Evolutionary conservation across 805 yeast species (phyloP).

Genomic region (Ogataea ganodermae): DNA sequence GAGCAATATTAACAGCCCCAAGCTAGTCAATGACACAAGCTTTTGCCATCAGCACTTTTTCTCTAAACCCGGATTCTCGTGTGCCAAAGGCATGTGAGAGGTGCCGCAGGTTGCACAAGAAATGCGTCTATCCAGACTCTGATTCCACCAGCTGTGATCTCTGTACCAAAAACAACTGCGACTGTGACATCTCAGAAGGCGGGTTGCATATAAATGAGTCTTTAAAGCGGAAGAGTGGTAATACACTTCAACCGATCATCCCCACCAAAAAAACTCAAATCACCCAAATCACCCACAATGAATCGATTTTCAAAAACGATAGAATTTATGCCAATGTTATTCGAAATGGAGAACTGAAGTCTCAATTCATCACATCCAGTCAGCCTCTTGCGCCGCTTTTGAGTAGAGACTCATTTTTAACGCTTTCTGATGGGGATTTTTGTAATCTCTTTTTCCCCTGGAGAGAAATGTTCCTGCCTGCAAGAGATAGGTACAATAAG

Average conservation of each 20-base stretch:
- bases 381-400: slow-evolving; percentile 37
- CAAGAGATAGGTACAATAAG: slow-evolving; percentile 16
- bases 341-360: slow-evolving; percentile 21
- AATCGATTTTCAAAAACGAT: slow-evolving; percentile 25
- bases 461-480: slow-evolving; percentile 28
- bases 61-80: slow-evolving; percentile 17
- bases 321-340: slow-evolving; percentile 29
- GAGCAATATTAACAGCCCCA: too few relatives aligned
- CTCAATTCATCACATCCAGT: slow-evolving; percentile 35
- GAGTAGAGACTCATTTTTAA: slow-evolving; percentile 33
- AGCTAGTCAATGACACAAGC: slow-evolving; percentile 6
- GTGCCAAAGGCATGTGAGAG: slow-evolving; percentile 29
- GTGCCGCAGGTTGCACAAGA: slow-evolving; percentile 29
- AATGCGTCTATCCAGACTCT: slow-evolving; percentile 19
- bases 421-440: slow-evolving; percentile 34
- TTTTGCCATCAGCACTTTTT: slow-evolving; percentile 22
- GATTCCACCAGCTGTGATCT: slow-evolving; percentile 16
- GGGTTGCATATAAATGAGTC: background rate
- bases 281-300: background rate
- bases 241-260: background rate
- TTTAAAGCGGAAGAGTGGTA: background rate
- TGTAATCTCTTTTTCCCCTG: slow-evolving; percentile 35
- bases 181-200: slow-evolving; percentile 10
- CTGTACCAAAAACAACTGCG: slow-evolving; percentile 14
- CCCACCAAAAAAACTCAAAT: background rate